Percentiles rank a stretch among this genome's conserved stretches.
Evolutionary conservation across 169 alveolate species (phyloP).

Genomic region (Plasmodium adleri): DNA sequence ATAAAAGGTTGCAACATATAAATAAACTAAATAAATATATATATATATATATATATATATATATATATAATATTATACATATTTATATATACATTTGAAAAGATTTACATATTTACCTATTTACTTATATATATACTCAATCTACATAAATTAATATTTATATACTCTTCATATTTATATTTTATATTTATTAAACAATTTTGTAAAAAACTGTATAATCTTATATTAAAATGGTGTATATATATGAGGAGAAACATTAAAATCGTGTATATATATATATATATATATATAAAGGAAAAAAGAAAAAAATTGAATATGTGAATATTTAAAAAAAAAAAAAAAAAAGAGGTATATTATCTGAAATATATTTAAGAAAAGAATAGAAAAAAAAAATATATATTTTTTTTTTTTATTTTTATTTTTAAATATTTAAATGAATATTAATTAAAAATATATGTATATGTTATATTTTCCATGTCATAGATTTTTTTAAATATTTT

Average conservation of each 20-base stretch:
- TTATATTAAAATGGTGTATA: conserved; percentile 20
- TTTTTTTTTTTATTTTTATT: background rate
- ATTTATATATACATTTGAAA: background rate
- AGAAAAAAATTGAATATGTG: background rate
- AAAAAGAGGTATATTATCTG: conserved; percentile 29
- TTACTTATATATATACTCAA: background rate
- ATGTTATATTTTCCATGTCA: too few relatives aligned
- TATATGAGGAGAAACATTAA: conserved; percentile 12
- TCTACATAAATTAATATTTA: background rate
- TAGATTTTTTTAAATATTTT: too few relatives aligned
- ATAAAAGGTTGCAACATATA: too few relatives aligned
- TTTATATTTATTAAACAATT: conserved; percentile 24
- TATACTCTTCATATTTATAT: background rate
- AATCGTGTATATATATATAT: conserved; percentile 14
- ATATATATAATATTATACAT: background rate
- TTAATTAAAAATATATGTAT: too few relatives aligned
- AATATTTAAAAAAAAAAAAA: conserved; percentile 19
- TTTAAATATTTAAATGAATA: background rate
- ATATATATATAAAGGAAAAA: conserved; percentile 16
- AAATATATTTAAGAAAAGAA: conserved; percentile 9
- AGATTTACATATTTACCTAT: background rate
- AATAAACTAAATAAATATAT: too few relatives aligned
- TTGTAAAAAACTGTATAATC: conserved; percentile 22
- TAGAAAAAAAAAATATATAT: background rate
- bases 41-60: background rate